A percentile compares a stretch with the other conserved stretches of the same genome.
phyloP scores from a whole-genome alignment of 495 filamentous ascomycete species.

The Trypethelium eluteriae region DNA sequence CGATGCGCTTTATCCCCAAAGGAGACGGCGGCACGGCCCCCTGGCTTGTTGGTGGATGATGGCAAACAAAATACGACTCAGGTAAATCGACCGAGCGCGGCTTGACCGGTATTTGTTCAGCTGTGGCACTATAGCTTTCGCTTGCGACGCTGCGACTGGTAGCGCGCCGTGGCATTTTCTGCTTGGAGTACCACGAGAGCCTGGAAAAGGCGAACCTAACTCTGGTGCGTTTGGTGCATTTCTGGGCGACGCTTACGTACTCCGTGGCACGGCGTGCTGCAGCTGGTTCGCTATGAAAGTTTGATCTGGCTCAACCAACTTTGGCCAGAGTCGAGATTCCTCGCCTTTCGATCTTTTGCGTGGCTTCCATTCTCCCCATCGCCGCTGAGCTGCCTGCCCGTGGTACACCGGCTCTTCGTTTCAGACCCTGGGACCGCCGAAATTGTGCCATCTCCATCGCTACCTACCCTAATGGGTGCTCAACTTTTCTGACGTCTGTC shows the following conservation, averaged over 20 bases:
- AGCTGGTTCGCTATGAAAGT: background rate
- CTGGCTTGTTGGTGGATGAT: background rate
- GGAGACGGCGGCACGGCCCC: background rate
- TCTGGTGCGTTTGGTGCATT: background rate
- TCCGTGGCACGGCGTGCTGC: background rate
- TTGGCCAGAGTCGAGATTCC: background rate
- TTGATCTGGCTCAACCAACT: constrained; percentile 11
- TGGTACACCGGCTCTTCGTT: background rate
- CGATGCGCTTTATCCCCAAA: background rate
- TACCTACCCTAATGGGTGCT: background rate
- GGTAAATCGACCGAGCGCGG: background rate
- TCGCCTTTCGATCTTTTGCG: background rate
- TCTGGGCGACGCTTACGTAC: background rate
- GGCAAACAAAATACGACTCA: background rate
- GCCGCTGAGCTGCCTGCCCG: background rate
- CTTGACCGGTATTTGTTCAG: background rate
- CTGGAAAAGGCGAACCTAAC: too few relatives aligned
- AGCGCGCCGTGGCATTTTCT: too few relatives aligned
- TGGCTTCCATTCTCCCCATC: background rate
- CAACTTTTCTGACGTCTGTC: background rate
- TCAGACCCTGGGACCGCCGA: background rate
- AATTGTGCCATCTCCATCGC: background rate
- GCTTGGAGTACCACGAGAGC: too few relatives aligned
- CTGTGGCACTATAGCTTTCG: too few relatives aligned
- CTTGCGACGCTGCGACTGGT: too few relatives aligned